Evolutionary conservation across 2,329 filamentous ascomycete species (phyloP), one percentile per base, ranked within the genome.

Genomic region (Lasiodiplodia gonubiensis): DNA sequence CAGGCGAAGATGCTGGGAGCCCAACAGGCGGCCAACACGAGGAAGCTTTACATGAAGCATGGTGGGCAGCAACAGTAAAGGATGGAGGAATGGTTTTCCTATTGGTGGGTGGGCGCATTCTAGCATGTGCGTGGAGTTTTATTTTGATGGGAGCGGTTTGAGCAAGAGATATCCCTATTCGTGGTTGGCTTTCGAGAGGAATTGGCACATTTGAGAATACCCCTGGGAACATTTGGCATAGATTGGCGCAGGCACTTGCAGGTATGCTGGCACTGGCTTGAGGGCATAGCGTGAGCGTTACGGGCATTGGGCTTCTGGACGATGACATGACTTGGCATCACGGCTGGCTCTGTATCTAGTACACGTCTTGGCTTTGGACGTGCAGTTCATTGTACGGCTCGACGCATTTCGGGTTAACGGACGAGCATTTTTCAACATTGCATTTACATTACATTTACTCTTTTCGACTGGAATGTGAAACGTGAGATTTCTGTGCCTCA

Each of bases 1-100:
- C 90, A 92, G 75, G 92, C 93, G 49, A 86, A 90, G 68, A 85
- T 89, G 55, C 90, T 88, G 12, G 48, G 59, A 4, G 59, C 39
- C 2, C 21, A 54, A 12, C 37, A 64, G 55, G 46, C 64, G 12
- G 60, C 60, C 16, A 49, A 39, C 27, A 67, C 65, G 25, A 67
- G 46, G 57, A 67, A 67, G 51, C 27, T 67, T 23, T 64, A 48
- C 27, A 23, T 63, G 57, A 63, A 67, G 48, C 65, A 67, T 27
- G 54, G 39, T 21, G 35, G 42, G 30, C 42, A 67, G 27, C n/a
- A n/a, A 39, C 42, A 67, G 42, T 33, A n/a, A 63, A 27, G 25
- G 37, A 35, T 12, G 23, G 18, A 18, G 30, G 11, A n/a, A 4
- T n/a, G 4, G n/a, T 7, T 25, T 35, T 37, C 25, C 23, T 46